Percentiles rank a stretch among this genome's conserved stretches.
These are phyloP conservation scores for Stevia rebaudiana DNA, from an alignment of 140 eudicot species.

Conservation along the genomic window DNA sequence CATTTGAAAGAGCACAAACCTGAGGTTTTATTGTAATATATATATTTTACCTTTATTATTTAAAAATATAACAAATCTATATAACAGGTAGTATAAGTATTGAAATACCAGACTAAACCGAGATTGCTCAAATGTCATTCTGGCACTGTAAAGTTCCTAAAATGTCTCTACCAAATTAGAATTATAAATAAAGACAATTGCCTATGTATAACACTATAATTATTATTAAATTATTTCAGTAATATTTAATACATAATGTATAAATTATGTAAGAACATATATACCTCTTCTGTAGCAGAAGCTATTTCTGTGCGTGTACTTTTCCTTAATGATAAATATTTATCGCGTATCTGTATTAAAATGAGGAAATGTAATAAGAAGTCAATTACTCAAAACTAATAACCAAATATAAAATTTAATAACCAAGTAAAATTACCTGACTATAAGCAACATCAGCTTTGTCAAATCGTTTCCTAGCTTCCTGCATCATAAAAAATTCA, in stretches of 20 bases:
- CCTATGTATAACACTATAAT: conserved; percentile 39
- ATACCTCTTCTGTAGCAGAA: conserved; percentile 79
- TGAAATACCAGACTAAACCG: conserved; percentile 79
- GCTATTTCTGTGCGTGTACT: conserved; percentile 70
- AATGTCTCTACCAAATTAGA: conserved; percentile 79
- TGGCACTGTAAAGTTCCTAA: conserved; percentile 90
- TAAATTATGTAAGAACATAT: conserved; percentile 23
- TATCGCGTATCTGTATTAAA: conserved; percentile 68
- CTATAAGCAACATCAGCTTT: conserved; percentile 77
- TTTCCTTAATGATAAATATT: conserved; percentile 72
- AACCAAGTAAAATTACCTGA: conserved; percentile 45
- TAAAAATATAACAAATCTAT: background rate
- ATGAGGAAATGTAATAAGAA: background rate
- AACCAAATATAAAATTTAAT: background rate
- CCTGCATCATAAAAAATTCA: conserved; percentile 42
- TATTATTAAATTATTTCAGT: conserved; percentile 20
- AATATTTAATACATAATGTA: background rate
- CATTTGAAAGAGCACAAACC: conserved; percentile 79
- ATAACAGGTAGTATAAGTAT: background rate
- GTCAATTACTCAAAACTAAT: conserved; percentile 6
- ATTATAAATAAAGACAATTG: conserved; percentile 37
- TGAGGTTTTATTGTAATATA: conserved; percentile 29
- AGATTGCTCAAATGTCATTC: conserved; percentile 78
- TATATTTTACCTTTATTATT: conserved; percentile 10
- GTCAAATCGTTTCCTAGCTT: conserved; percentile 96